Base-by-base conservation (phyloP, 805 yeast species). In the Sungouiozyma ichnusensis region DNA sequence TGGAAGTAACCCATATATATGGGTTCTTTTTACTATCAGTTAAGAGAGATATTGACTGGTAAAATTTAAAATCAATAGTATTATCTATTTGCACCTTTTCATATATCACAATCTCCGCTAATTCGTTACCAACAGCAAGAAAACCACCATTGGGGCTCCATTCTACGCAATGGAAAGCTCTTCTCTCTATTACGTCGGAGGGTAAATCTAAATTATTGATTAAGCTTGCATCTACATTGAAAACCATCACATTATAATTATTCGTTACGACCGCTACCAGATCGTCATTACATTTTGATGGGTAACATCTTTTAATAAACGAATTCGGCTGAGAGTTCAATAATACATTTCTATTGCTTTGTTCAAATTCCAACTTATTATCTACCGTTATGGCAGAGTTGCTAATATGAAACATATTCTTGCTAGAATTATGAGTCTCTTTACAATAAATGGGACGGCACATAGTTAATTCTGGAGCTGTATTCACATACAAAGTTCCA, bases 251-350 rank as follows among this genome's bases (percentile, higher is more conserved):
- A 38, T 57, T 56, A 3, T 51, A 51, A 40, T 60, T 59, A 35
- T 52, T 55, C 9, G 61, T 60, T 35, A 59, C 31, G 1, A 54
- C 51, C 4, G 62, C 62, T 16, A 57, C 32, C 13, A 46, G 36
- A 13, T 49, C 48, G 18, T 43, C 44, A 31, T 41, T 42, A 3
- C 35, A 36, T n/a, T 52, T 57, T 3, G 57, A 53, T 13, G 57
- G 54, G 38, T 43, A 41, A 39, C 54, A 49, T 4, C 34, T 20
- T 35, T 49, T 51, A 1, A 53, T 48, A 36, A 34, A 51, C 2
- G 62, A 51, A 8, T 43, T 48, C 1, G 64, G 63, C 35, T 55
- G 58, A 2, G 62, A 49, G 38, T 55, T 58, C 6, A 61, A 42
- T 29, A 61, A 35, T 1, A 52, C 18, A 42, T 60, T 60, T 6